Conservation (phyloP, 2,329 filamentous ascomycete species). For the Epichloe baconii region DNA sequence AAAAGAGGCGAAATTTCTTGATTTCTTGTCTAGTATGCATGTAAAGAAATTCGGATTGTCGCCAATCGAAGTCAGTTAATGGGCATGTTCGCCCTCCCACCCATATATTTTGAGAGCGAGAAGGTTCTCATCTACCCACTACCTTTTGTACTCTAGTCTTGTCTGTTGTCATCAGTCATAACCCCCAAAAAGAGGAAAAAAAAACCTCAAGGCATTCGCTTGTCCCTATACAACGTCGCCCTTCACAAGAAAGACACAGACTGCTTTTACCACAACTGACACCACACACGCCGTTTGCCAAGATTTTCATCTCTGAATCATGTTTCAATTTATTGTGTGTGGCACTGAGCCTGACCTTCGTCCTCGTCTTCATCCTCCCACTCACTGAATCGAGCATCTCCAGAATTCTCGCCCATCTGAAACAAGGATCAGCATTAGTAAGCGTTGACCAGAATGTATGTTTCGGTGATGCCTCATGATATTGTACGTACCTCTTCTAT, state of each 20-base stretch:
- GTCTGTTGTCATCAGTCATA: conserved; percentile 7
- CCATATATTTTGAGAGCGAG: neutral
- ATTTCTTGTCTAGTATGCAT: neutral
- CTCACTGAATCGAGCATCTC: conserved; percentile 50
- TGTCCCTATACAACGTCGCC: neutral
- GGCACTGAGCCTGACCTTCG: conserved; percentile 54
- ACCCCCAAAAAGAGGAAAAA: neutral
- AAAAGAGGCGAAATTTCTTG: neutral
- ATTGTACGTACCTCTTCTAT: conserved; percentile 54
- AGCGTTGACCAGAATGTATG: neutral
- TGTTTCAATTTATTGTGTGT: conserved; percentile 45
- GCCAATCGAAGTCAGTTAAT: neutral
- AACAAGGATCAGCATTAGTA: conserved; percentile 13
- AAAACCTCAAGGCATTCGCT: conserved; percentile 1
- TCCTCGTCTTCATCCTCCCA: conserved; percentile 65
- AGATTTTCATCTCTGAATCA: too few relatives aligned
- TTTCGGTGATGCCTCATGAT: neutral
- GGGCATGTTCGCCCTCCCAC: neutral
- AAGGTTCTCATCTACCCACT: neutral
- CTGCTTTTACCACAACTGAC: neutral
- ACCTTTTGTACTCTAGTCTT: neutral
- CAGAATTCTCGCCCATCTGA: conserved; percentile 59
- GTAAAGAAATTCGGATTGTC: neutral
- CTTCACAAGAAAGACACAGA: neutral
- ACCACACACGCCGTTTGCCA: neutral